phyloP scores from a whole-genome alignment of 495 filamentous ascomycete species.

The Baudoinia panamericana region DNA sequence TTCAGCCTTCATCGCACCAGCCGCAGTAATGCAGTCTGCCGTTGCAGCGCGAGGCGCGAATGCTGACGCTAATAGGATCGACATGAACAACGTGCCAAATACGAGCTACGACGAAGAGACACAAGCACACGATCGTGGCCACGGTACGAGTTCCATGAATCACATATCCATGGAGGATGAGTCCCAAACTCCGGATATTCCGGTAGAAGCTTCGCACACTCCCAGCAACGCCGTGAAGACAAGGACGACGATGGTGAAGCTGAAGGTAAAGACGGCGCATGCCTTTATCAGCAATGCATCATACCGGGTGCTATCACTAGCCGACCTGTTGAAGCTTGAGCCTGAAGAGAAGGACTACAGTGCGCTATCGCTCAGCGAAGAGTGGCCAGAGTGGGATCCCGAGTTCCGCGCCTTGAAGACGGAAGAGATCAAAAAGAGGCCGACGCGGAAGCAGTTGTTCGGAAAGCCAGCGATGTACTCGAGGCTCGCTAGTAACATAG shows the following conservation, averaged over 20 bases:
- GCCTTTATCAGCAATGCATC: too few relatives aligned
- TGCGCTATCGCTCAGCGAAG: slow-evolving; percentile 15
- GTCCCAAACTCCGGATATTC: too few relatives aligned
- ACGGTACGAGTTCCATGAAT: too few relatives aligned
- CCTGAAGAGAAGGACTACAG: slow-evolving; percentile 1
- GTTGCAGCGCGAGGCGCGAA: not conserved
- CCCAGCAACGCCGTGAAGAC: too few relatives aligned
- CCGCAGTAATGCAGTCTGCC: not conserved
- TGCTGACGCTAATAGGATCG: not conserved
- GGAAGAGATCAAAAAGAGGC: slow-evolving; percentile 22
- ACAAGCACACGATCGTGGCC: too few relatives aligned
- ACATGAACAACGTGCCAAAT: too few relatives aligned
- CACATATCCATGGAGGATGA: too few relatives aligned
- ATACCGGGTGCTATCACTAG: too few relatives aligned
- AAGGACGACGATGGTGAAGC: too few relatives aligned
- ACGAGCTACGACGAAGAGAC: too few relatives aligned
- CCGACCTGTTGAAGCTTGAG: slow-evolving; percentile 1
- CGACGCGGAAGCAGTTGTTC: slow-evolving; percentile 22
- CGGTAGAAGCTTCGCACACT: too few relatives aligned
- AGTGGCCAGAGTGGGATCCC: slow-evolving; percentile 21
- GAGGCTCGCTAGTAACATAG: not conserved
- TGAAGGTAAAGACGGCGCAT: too few relatives aligned
- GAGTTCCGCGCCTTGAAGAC: slow-evolving; percentile 17
- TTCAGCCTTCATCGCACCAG: not conserved
- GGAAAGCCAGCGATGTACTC: slow-evolving; percentile 13